Evolutionary conservation across 1,284 basidiomycete species (phyloP).

Genomic region (Gymnopus androsaceus): DNA sequence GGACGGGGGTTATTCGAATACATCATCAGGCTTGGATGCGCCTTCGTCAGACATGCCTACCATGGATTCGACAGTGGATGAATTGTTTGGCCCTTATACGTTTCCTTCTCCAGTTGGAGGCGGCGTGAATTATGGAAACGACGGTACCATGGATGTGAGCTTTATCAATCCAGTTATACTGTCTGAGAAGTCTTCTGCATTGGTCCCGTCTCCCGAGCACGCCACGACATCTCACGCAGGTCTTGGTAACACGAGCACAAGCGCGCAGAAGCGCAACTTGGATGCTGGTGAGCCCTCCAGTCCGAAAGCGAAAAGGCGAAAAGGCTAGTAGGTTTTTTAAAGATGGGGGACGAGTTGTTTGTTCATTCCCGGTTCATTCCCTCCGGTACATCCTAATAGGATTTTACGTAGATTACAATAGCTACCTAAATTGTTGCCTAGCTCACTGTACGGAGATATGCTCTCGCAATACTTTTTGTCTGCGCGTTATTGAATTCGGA

Average conservation of each 20-base stretch:
- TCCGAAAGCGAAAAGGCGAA: slow-evolving; percentile 10
- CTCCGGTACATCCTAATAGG: too few relatives aligned
- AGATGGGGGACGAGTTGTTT: too few relatives aligned
- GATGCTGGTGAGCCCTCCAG: slow-evolving; percentile 31
- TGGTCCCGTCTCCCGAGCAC: not conserved
- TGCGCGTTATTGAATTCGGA: too few relatives aligned
- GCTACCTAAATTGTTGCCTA: too few relatives aligned
- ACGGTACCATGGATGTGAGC: not conserved
- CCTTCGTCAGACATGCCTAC: not conserved
- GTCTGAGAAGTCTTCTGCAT: not conserved
- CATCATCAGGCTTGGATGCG: not conserved
- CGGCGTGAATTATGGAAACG: not conserved
- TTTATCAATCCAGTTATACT: not conserved
- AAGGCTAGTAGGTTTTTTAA: slow-evolving; percentile 10
- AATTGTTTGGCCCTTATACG: slow-evolving; percentile 13
- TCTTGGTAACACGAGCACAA: not conserved
- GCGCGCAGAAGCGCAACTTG: slow-evolving; percentile 49
- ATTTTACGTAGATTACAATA: too few relatives aligned
- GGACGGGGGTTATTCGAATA: slow-evolving; percentile 13
- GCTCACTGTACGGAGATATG: too few relatives aligned
- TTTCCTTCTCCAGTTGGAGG: not conserved
- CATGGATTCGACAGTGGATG: not conserved
- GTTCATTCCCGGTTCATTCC: too few relatives aligned
- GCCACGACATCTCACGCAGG: not conserved
- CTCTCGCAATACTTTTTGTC: too few relatives aligned